These are phyloP conservation scores for Metarhizium sp. DNA, from an alignment of 2,329 filamentous ascomycete species.

Conservation along the genomic window DNA sequence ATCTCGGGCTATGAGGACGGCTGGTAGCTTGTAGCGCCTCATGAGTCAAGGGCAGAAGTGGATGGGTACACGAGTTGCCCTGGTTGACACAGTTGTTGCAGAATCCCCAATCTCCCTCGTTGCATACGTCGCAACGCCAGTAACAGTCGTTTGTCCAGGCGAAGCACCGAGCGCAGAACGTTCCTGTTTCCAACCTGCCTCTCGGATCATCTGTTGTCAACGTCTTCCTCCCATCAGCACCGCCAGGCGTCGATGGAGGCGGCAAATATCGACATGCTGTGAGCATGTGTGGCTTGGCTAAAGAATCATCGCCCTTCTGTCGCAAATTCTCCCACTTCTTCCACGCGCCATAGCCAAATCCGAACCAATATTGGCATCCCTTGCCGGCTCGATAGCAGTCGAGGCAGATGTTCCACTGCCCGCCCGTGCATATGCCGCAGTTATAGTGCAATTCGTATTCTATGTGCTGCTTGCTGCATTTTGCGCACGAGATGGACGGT, in stretches of 20 bases:
- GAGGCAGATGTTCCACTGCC: slow-evolving; percentile 70
- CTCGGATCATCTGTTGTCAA: slow-evolving; percentile 59
- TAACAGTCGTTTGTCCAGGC: slow-evolving; percentile 72
- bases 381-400: slow-evolving; percentile 68
- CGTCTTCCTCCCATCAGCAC: slow-evolving; percentile 45
- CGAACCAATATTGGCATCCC: slow-evolving; percentile 81
- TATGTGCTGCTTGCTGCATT: slow-evolving; percentile 62
- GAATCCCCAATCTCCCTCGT: slow-evolving; percentile 90
- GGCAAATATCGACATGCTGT: slow-evolving; percentile 46
- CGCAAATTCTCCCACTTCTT: slow-evolving; percentile 52
- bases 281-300: slow-evolving; percentile 47
- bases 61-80: slow-evolving; percentile 72
- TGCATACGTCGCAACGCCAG: slow-evolving; percentile 82
- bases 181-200: slow-evolving; percentile 62
- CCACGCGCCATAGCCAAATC: slow-evolving; percentile 69
- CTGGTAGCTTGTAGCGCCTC: slow-evolving; percentile 27
- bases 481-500: slow-evolving; percentile 63
- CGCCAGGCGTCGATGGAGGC: slow-evolving; percentile 38
- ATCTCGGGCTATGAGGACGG: slow-evolving; percentile 31
- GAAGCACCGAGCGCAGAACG: slow-evolving; percentile 73
- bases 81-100: slow-evolving; percentile 82
- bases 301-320: slow-evolving; percentile 25
- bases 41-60: slow-evolving; percentile 67
- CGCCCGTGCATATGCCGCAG: slow-evolving; percentile 60
- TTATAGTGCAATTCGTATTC: slow-evolving; percentile 83